Evolutionary conservation across 305 asterid species (phyloP).

Genomic region (Rubia balearica): DNA sequence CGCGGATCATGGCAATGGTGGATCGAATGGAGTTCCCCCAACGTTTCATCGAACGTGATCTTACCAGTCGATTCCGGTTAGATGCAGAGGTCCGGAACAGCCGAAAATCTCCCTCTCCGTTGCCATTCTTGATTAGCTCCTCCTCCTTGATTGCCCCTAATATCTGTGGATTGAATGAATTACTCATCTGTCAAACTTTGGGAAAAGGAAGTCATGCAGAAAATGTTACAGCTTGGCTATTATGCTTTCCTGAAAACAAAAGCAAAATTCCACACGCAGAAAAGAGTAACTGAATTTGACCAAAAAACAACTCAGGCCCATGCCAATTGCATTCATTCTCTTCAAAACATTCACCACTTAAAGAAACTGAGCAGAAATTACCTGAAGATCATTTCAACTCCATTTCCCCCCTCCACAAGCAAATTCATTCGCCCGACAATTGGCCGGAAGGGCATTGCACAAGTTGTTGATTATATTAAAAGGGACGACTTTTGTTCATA

Average conservation of each 20-base stretch:
- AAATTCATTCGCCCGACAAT: not conserved
- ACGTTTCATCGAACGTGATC: not conserved
- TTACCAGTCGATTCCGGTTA: slow-evolving; percentile 51
- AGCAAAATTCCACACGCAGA: not conserved
- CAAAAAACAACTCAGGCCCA: not conserved
- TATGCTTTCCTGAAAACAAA: not conserved
- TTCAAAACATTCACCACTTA: not conserved
- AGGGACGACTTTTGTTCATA: not conserved
- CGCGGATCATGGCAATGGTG: not conserved
- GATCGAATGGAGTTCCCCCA: too few species aligned
- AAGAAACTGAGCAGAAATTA: not conserved
- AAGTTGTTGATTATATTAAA: not conserved
- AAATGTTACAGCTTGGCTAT: not conserved
- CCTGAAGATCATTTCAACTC: not conserved
- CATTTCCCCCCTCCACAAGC: not conserved
- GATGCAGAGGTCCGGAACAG: slow-evolving; percentile 40
- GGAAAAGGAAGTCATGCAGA: not conserved
- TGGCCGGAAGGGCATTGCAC: not conserved
- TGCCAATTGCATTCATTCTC: too few species aligned
- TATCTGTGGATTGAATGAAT: not conserved
- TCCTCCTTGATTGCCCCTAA: not conserved
- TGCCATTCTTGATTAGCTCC: slow-evolving; percentile 27
- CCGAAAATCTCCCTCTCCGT: slow-evolving; percentile 37
- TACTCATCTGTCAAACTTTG: not conserved
- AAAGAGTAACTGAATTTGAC: not conserved